Conservation (phyloP, 2,329 filamentous ascomycete species). For the Decorospora gaudefroyi region DNA sequence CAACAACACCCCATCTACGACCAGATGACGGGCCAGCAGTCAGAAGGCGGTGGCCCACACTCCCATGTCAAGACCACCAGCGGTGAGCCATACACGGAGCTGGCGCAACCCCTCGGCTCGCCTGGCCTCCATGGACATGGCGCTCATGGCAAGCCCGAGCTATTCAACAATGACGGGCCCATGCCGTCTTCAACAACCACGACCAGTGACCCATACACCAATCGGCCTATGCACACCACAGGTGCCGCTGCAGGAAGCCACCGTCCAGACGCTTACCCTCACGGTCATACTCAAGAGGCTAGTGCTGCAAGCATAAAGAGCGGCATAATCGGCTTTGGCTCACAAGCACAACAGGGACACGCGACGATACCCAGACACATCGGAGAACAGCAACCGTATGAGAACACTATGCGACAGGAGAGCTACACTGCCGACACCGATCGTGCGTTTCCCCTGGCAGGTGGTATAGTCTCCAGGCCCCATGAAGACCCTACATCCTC, state of each 20-base stretch:
- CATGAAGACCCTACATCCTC: not conserved
- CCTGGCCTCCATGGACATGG: constrained; percentile 8
- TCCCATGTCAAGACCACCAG: constrained; percentile 12
- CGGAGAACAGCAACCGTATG: constrained; percentile 11
- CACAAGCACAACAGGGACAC: constrained; percentile 27
- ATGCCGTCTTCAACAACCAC: constrained; percentile 3
- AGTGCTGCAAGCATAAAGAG: constrained; percentile 50
- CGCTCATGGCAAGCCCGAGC: constrained; percentile 6
- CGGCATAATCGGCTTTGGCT: constrained; percentile 46
- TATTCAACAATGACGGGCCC: constrained; percentile 12
- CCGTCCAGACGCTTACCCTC: constrained; percentile 24
- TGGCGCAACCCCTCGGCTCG: constrained; percentile 12
- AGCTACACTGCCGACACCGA: constrained; percentile 30
- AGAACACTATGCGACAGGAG: constrained; percentile 18
- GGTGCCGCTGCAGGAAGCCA: constrained; percentile 10
- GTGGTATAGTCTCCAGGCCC: constrained; percentile 32
- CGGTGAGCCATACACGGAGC: constrained; percentile 17
- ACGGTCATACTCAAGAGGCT: constrained; percentile 19
- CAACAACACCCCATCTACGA: constrained; percentile 37
- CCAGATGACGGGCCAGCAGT: constrained; percentile 28
- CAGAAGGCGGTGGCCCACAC: constrained; percentile 2
- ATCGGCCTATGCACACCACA: constrained; percentile 2
- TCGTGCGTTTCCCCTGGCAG: constrained; percentile 46
- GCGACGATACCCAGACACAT: constrained; percentile 23
- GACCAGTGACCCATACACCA: constrained; percentile 1